Percentiles rank a stretch among this genome's conserved stretches.
phyloP scores from a whole-genome alignment of 441 rosid genomes.

The Bruguiera hainesii region DNA sequence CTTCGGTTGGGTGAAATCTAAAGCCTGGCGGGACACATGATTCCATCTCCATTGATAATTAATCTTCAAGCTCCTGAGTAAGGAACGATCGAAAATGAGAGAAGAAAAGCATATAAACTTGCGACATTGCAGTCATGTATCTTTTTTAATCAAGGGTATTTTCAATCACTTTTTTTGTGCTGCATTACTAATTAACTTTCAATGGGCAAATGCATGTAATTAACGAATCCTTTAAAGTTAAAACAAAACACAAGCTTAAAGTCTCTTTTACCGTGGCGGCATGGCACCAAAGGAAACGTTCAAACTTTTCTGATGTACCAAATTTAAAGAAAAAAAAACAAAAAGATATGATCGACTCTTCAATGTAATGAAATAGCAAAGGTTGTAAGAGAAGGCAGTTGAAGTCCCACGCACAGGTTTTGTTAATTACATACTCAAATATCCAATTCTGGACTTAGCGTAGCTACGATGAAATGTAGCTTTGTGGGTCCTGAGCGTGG shows the following conservation, averaged over 20 bases:
- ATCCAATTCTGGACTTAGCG: slow-evolving; percentile 1
- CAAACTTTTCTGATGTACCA: slow-evolving; percentile 23
- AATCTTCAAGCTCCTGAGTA: slow-evolving; percentile 6
- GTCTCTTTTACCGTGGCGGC: slow-evolving; percentile 32
- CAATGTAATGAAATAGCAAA: slow-evolving; percentile 12
- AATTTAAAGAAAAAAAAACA: slow-evolving; percentile 16
- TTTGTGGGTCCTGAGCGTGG: slow-evolving; percentile 22
- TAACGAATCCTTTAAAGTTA: too few species aligned
- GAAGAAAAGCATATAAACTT: too few species aligned
- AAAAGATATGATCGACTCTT: slow-evolving; percentile 1
- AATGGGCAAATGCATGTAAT: too few species aligned
- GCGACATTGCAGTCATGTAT: too few species aligned
- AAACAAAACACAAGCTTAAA: slow-evolving; percentile 38
- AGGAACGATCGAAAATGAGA: too few species aligned
- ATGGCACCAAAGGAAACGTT: slow-evolving; percentile 36
- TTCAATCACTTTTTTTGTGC: too few species aligned
- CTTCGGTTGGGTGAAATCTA: slow-evolving; percentile 95
- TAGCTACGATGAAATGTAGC: slow-evolving; percentile 22
- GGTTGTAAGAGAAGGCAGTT: slow-evolving; percentile 25
- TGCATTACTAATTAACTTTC: too few species aligned
- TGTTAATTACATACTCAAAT: too few species aligned
- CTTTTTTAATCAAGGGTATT: too few species aligned
- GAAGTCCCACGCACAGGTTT: slow-evolving; percentile 31
- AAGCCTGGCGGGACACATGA: slow-evolving; percentile 86
- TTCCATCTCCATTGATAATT: slow-evolving; percentile 47